Conservation (phyloP, 2,329 filamentous ascomycete species). For the Raffaelea albimanens region DNA sequence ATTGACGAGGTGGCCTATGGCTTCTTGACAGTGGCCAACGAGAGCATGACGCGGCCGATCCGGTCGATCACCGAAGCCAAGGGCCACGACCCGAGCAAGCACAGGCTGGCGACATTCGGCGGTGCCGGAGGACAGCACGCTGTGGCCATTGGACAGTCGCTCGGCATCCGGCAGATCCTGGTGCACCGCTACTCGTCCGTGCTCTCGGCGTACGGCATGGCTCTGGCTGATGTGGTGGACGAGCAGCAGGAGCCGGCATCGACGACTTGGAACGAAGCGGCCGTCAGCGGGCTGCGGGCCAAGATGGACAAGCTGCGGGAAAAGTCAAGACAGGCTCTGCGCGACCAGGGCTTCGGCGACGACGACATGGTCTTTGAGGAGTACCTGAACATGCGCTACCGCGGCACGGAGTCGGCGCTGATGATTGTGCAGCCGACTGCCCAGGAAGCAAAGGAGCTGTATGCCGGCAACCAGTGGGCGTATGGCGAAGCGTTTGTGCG, state of each 20-base stretch:
- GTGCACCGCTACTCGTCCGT: constrained; percentile 84
- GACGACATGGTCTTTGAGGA: constrained; percentile 75
- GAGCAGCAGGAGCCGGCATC: constrained; percentile 75
- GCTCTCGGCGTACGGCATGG: constrained; percentile 86
- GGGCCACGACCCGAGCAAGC: constrained; percentile 82
- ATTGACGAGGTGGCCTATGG: constrained; percentile 82
- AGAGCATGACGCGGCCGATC: constrained; percentile 86
- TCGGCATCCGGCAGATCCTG: constrained; percentile 78
- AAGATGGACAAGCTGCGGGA: constrained; percentile 74
- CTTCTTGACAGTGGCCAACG: constrained; percentile 83
- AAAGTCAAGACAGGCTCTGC: constrained; percentile 59
- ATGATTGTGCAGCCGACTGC: constrained; percentile 73
- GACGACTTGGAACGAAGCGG: constrained; percentile 46
- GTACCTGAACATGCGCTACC: constrained; percentile 89
- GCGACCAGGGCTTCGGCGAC: constrained; percentile 70
- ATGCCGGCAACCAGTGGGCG: constrained; percentile 61
- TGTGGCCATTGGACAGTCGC: constrained; percentile 76
- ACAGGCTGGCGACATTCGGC: constrained; percentile 85
- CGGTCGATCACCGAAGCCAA: constrained; percentile 85
- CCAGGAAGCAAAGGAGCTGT: constrained; percentile 50
- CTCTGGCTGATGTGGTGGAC: constrained; percentile 84
- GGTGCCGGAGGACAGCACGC: constrained; percentile 88
- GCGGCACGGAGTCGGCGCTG: constrained; percentile 80
- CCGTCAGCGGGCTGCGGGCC: constrained; percentile 51
- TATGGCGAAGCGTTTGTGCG: constrained; percentile 78